These are phyloP conservation scores for Phallus indusiatus DNA, from an alignment of 768 basidiomycete species.

Conservation along the genomic window DNA sequence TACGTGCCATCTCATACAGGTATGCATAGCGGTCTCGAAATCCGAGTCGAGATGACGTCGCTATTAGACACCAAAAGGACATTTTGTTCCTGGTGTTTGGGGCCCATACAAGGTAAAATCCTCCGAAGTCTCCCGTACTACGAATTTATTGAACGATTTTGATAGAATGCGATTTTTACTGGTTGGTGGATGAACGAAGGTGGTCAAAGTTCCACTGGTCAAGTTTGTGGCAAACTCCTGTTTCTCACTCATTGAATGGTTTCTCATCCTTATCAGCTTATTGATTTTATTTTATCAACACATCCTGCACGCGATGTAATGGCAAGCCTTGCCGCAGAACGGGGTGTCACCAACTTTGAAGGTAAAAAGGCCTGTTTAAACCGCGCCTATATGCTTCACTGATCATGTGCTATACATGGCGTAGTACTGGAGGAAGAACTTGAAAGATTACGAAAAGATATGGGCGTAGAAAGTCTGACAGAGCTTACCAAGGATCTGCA, in stretches of 20 bases:
- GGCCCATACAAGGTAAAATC: conserved; percentile 67
- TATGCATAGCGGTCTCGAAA: conserved; percentile 19
- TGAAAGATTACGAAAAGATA: conserved; percentile 51
- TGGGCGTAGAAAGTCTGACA: conserved; percentile 50
- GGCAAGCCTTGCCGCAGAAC: conserved; percentile 48
- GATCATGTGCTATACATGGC: neutral
- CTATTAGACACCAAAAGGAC: conserved; percentile 60
- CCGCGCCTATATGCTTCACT: neutral
- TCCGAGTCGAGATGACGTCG: neutral
- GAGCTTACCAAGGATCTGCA: conserved; percentile 87
- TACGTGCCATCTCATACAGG: conserved; percentile 92
- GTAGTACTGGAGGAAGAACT: conserved; percentile 68
- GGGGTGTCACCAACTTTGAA: conserved; percentile 28
- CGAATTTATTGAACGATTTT: conserved; percentile 11
- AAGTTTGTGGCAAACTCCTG: conserved; percentile 32
- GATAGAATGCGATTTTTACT: conserved; percentile 76
- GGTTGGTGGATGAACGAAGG: conserved; percentile 99
- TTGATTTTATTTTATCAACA: conserved; percentile 90
- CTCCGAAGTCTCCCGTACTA: neutral
- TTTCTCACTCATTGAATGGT: neutral
- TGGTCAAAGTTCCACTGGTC: conserved; percentile 97
- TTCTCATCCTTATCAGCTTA: conserved; percentile 45
- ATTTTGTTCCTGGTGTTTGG: conserved; percentile 91
- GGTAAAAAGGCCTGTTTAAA: neutral
- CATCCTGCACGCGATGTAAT: conserved; percentile 78